Conservation (phyloP, 805 yeast species). For the Ogataea glucozyma region DNA sequence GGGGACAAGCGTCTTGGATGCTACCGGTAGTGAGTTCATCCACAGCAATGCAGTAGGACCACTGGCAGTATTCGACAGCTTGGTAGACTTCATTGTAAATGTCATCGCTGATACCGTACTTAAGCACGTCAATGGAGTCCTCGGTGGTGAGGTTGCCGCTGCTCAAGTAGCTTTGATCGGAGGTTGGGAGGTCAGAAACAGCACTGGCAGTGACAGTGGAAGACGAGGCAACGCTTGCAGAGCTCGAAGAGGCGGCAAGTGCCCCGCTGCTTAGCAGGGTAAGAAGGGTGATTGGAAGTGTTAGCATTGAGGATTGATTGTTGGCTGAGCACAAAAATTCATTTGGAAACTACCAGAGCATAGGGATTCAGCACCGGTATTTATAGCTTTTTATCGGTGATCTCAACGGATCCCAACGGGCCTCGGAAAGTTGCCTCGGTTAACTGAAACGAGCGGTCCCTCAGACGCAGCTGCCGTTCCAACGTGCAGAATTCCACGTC, state of each 20-base stretch:
- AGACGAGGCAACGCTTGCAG: background rate
- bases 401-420: too few species aligned
- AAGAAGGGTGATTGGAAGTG: too few species aligned
- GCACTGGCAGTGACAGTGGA: background rate
- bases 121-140: constrained; percentile 3
- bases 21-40: constrained; percentile 25
- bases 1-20: constrained; percentile 37
- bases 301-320: too few species aligned
- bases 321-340: too few species aligned
- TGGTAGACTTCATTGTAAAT: constrained; percentile 33
- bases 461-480: too few species aligned
- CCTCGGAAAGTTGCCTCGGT: too few species aligned
- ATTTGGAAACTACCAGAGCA: too few species aligned
- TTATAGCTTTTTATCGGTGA: too few species aligned
- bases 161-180: background rate
- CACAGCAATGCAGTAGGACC: constrained; percentile 38
- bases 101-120: background rate
- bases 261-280: too few species aligned
- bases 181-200: background rate
- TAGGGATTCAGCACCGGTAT: too few species aligned
- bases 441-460: too few species aligned
- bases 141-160: constrained; percentile 2
- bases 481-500: too few species aligned
- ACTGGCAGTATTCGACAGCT: constrained; percentile 35
- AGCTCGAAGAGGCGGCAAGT: background rate